These are phyloP conservation scores for Flaveria trinervia DNA, from an alignment of 129 eudicot species.

Conservation along the genomic window DNA sequence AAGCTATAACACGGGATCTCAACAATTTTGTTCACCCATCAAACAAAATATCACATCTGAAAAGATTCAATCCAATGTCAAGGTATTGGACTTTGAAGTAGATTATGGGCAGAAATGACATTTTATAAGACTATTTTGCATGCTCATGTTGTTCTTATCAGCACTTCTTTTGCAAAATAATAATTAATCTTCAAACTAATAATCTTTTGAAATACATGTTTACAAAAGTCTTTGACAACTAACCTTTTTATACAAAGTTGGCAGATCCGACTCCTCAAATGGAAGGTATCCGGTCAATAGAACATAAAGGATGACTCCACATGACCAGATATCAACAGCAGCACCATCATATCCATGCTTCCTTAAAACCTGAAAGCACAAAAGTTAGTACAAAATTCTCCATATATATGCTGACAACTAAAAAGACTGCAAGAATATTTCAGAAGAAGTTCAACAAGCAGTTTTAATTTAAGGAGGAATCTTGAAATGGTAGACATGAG, in stretches of 20 bases:
- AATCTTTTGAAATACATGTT: slow-evolving; percentile 15
- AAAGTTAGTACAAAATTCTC: slow-evolving; percentile 1
- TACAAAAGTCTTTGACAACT: slow-evolving; percentile 11
- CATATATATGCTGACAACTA: not conserved
- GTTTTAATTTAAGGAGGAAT: not conserved
- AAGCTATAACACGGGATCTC: slow-evolving; percentile 4
- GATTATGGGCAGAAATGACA: slow-evolving; percentile 11
- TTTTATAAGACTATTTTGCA: not conserved
- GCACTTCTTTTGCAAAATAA: not conserved
- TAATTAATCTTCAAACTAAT: slow-evolving; percentile 12
- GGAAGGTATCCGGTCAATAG: slow-evolving; percentile 92
- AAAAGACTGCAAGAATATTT: not conserved
- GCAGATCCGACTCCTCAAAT: slow-evolving; percentile 80
- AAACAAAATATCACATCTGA: slow-evolving; percentile 15
- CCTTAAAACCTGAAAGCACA: slow-evolving; percentile 60
- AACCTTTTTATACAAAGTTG: slow-evolving; percentile 88
- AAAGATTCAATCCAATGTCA: not conserved
- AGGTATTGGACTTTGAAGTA: not conserved
- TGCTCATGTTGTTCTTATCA: not conserved
- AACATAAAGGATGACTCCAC: slow-evolving; percentile 94
- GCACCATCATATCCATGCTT: slow-evolving; percentile 92
- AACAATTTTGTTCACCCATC: slow-evolving; percentile 20
- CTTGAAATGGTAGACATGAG: slow-evolving; percentile 13
- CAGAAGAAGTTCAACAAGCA: slow-evolving; percentile 20
- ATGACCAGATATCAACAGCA: slow-evolving; percentile 98